phyloP scores from a whole-genome alignment of 2,329 filamentous ascomycete genomes.

The Purpureocillium takamizusanense region DNA sequence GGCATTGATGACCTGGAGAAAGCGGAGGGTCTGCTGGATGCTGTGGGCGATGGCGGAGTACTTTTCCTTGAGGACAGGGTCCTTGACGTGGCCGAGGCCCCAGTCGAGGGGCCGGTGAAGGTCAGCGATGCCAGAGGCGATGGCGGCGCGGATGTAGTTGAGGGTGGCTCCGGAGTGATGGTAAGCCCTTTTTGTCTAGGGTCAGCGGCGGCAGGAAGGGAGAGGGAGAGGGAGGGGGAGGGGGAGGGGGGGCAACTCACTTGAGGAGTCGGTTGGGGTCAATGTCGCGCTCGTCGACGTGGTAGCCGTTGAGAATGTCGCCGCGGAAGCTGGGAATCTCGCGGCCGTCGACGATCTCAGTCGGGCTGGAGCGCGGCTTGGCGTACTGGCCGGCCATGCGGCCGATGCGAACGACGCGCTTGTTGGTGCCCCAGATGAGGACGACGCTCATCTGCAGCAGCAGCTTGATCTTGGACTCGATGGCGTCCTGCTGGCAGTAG shows the following conservation, averaged over 20 bases:
- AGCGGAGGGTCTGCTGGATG: slow-evolving; percentile 83
- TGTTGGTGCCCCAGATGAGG: slow-evolving; percentile 76
- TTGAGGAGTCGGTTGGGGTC: slow-evolving; percentile 77
- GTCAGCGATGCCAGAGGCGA: slow-evolving; percentile 85
- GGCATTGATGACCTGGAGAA: slow-evolving; percentile 90
- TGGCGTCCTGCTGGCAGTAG: slow-evolving; percentile 82
- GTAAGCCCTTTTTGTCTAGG: slow-evolving; percentile 78
- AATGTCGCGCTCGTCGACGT: slow-evolving; percentile 63
- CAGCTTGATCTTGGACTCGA: slow-evolving; percentile 95
- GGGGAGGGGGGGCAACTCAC: slow-evolving; percentile 24
- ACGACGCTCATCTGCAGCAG: slow-evolving; percentile 95
- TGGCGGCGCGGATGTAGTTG: slow-evolving; percentile 80
- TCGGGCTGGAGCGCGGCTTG: slow-evolving; percentile 85
- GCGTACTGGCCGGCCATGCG: slow-evolving; percentile 97
- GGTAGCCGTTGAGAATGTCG: slow-evolving; percentile 90
- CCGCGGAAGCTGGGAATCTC: slow-evolving; percentile 86
- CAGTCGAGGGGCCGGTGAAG: slow-evolving; percentile 90
- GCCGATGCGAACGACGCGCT: slow-evolving; percentile 85
- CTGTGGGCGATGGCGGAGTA: slow-evolving; percentile 79
- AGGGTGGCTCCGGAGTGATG: slow-evolving; percentile 91
- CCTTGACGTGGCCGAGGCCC: slow-evolving; percentile 84
- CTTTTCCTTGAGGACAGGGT: slow-evolving; percentile 73
- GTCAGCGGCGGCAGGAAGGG: too few relatives aligned
- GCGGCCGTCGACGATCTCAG: slow-evolving; percentile 69
- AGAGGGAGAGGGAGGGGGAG: neutral